Conservation (phyloP, 768 basidiomycete species). For the Pleurotus ostreatus region DNA sequence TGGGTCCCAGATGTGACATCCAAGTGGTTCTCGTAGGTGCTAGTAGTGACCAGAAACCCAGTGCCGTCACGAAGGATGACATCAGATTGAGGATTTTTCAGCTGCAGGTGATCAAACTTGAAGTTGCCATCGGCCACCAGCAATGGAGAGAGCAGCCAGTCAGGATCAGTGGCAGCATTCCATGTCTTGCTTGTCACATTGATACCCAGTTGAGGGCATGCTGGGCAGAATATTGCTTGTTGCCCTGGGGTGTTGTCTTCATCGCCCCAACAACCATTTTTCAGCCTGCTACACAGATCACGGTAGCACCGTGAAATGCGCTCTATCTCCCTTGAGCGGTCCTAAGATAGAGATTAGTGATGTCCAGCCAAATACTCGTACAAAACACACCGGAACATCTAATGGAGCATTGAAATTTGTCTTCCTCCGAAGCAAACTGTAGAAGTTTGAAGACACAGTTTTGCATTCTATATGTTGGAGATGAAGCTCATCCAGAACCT, state of each 20-base stretch:
- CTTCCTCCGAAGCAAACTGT: slow-evolving; percentile 6
- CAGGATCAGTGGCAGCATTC: neutral
- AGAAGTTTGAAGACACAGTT: slow-evolving; percentile 11
- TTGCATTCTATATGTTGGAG: slow-evolving; percentile 18
- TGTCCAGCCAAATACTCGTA: neutral
- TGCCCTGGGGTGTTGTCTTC: neutral
- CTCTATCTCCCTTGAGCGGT: slow-evolving; percentile 5
- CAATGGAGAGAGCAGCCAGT: slow-evolving; percentile 2
- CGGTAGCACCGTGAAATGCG: slow-evolving; percentile 4
- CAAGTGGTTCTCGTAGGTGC: slow-evolving; percentile 19
- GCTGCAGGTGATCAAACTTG: slow-evolving; percentile 20
- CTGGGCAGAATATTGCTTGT: neutral
- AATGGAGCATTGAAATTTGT: slow-evolving; percentile 5
- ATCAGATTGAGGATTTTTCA: slow-evolving; percentile 19
- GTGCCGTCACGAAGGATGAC: slow-evolving; percentile 21
- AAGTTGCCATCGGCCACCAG: slow-evolving; percentile 24
- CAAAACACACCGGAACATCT: slow-evolving; percentile 6
- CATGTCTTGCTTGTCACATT: slow-evolving; percentile 7
- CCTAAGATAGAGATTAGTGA: neutral
- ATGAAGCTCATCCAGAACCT: slow-evolving; percentile 16
- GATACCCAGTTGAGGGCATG: slow-evolving; percentile 9
- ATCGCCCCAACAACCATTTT: neutral
- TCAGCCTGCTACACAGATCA: neutral
- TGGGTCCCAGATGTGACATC: slow-evolving; percentile 5
- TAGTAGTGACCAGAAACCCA: slow-evolving; percentile 19